Evolutionary conservation across 371 early-diverging fungal genomes (phyloP).

Genomic region (Rhizopus stolonifer): DNA sequence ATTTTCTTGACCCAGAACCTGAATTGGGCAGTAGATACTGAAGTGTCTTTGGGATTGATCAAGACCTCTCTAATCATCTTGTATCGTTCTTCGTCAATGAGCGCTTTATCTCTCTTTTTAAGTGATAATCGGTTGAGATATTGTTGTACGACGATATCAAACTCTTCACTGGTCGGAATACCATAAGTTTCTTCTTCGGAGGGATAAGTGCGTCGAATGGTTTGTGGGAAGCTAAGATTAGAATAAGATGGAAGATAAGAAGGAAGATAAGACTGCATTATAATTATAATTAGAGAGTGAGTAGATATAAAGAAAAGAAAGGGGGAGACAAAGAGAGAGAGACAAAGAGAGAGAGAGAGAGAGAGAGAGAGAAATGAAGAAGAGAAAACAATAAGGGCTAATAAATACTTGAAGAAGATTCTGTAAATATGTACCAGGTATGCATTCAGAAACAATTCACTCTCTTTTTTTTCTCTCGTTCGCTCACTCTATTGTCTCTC

Average conservation of each 20-base stretch:
- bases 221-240: not conserved
- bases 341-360: not conserved
- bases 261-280: not conserved
- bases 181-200: slow-evolving; percentile 12
- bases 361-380: not conserved
- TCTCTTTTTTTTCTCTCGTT: too few relatives aligned
- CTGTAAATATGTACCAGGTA: slow-evolving; percentile 5
- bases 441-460: slow-evolving; percentile 1
- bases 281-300: not conserved
- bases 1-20: slow-evolving; percentile 51
- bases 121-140: slow-evolving; percentile 37
- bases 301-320: not conserved
- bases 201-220: not conserved
- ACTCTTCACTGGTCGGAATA: slow-evolving; percentile 13
- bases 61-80: slow-evolving; percentile 41
- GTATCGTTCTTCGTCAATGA: slow-evolving; percentile 39
- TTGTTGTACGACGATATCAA: slow-evolving; percentile 21
- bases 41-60: slow-evolving; percentile 44
- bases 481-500: not conserved
- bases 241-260: not conserved
- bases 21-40: slow-evolving; percentile 47
- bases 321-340: not conserved
- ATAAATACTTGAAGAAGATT: not conserved
- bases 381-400: not conserved
- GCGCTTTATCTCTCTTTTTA: slow-evolving; percentile 47